phyloP scores from a whole-genome alignment of 495 filamentous ascomycete genomes.

The Pyrenula massariospora region DNA sequence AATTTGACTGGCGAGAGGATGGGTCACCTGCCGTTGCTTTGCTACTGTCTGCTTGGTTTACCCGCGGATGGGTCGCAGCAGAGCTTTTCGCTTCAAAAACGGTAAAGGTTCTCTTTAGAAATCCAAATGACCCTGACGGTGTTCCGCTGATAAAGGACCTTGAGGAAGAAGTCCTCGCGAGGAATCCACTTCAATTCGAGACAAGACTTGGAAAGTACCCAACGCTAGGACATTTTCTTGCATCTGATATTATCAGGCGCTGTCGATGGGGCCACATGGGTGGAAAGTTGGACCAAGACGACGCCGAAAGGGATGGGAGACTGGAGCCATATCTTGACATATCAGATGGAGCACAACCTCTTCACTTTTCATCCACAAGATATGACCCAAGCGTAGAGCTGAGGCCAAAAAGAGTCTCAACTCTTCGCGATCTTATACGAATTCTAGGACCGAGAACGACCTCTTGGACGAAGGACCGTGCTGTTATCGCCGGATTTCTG shows the following conservation, averaged over 20 bases:
- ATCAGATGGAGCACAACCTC: too few species aligned
- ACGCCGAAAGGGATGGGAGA: too few species aligned
- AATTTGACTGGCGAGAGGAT: conserved; percentile 14
- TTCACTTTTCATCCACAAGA: too few species aligned
- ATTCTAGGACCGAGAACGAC: conserved; percentile 10
- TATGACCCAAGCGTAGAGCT: too few species aligned
- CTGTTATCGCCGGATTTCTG: conserved; percentile 13
- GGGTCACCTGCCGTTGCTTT: conserved; percentile 12
- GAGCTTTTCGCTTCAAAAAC: conserved; percentile 16
- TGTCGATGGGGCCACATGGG: too few species aligned
- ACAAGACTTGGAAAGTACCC: conserved; percentile 1
- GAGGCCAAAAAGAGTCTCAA: neutral
- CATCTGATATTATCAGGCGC: conserved; percentile 6
- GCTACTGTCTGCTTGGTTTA: conserved; percentile 17
- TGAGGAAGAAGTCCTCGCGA: conserved; percentile 14
- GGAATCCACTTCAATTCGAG: too few species aligned
- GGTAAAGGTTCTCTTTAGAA: conserved; percentile 21
- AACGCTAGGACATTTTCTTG: conserved; percentile 1
- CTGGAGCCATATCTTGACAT: too few species aligned
- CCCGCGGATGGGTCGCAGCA: conserved; percentile 14
- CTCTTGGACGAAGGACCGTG: conserved; percentile 11
- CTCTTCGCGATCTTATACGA: conserved; percentile 9
- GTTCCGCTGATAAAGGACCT: conserved; percentile 16
- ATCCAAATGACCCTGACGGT: neutral
- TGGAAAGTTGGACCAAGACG: too few species aligned